A percentile compares a stretch with the other conserved stretches of the same genome.
Evolutionary conservation across 2,329 filamentous ascomycete species (phyloP).

Genomic region (Ceratocystis alfenasii): DNA sequence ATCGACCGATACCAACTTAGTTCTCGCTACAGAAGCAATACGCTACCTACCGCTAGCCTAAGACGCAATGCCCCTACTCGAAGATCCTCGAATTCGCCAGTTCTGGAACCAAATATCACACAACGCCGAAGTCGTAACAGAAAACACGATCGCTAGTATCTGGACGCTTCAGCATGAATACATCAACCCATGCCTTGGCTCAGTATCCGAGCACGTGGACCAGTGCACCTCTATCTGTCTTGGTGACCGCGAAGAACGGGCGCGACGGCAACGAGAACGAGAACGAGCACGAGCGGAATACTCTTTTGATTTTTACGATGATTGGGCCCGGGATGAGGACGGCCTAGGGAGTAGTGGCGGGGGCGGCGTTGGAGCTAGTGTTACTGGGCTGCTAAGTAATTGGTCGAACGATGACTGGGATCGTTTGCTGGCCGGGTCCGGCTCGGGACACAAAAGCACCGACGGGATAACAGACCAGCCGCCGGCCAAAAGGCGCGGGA

Average conservation of each 20-base stretch:
- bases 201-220: constrained; percentile 53
- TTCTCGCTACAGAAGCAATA: not conserved
- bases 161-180: constrained; percentile 83
- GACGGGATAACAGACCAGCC: constrained; percentile 42
- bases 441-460: constrained; percentile 25
- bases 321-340: constrained; percentile 63
- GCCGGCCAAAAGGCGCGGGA: constrained; percentile 61
- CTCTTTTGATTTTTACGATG: constrained; percentile 95
- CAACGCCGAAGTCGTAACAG: constrained; percentile 80
- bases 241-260: constrained; percentile 61
- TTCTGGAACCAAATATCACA: constrained; percentile 87
- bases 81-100: constrained; percentile 81
- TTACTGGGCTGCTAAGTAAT: constrained; percentile 50
- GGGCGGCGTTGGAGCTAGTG: constrained; percentile 23
- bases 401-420: constrained; percentile 83
- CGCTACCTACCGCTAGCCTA: not conserved
- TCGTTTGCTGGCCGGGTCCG: constrained; percentile 61
- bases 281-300: constrained; percentile 57
- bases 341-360: constrained; percentile 34
- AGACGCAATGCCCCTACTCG: constrained; percentile 46
- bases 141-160: constrained; percentile 80
- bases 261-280: constrained; percentile 55
- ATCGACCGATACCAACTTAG: no score
- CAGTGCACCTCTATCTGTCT: constrained; percentile 61
- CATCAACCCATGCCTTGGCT: constrained; percentile 65